Evolutionary conservation across 2,329 filamentous ascomycete genomes (phyloP).

Genomic region (Neoscytalidium dimidiatum): DNA sequence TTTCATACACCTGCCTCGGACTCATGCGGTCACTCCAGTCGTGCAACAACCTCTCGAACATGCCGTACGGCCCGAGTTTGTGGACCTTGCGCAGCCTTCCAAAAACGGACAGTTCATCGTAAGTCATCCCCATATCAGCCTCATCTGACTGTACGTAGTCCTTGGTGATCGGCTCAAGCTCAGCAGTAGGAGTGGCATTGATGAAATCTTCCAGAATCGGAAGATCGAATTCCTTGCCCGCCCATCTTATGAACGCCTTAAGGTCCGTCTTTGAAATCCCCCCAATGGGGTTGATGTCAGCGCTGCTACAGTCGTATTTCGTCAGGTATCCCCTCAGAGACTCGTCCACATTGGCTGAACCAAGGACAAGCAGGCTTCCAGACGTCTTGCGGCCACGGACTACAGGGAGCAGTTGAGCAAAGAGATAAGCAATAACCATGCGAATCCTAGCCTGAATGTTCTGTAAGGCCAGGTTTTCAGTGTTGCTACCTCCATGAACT

Average conservation of each 20-base stretch:
- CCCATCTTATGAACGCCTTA: conserved; percentile 70
- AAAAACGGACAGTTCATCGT: conserved; percentile 56
- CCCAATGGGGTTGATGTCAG: conserved; percentile 60
- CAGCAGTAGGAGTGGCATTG: conserved; percentile 47
- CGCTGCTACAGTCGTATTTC: conserved; percentile 67
- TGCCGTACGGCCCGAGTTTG: conserved; percentile 57
- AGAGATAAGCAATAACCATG: conserved; percentile 67
- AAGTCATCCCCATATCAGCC: conserved; percentile 51
- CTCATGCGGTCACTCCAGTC: conserved; percentile 47
- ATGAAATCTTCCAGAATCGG: conserved; percentile 69
- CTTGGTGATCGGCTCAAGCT: conserved; percentile 64
- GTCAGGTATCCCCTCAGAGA: conserved; percentile 61
- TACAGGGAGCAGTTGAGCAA: conserved; percentile 64
- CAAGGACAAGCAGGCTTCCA: conserved; percentile 65
- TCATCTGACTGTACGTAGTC: conserved; percentile 62
- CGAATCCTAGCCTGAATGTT: conserved; percentile 67
- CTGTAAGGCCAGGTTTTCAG: conserved; percentile 67
- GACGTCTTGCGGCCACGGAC: conserved; percentile 59
- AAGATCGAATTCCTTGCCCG: conserved; percentile 54
- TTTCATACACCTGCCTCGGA: conserved; percentile 49
- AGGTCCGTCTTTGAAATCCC: conserved; percentile 67
- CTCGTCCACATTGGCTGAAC: conserved; percentile 64
- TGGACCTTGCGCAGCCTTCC: conserved; percentile 55
- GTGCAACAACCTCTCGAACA: conserved; percentile 55
- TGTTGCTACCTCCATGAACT: conserved; percentile 62